phyloP scores from a whole-genome alignment of 2,329 filamentous ascomycete species.

The Trichoderma koningiopsis region DNA sequence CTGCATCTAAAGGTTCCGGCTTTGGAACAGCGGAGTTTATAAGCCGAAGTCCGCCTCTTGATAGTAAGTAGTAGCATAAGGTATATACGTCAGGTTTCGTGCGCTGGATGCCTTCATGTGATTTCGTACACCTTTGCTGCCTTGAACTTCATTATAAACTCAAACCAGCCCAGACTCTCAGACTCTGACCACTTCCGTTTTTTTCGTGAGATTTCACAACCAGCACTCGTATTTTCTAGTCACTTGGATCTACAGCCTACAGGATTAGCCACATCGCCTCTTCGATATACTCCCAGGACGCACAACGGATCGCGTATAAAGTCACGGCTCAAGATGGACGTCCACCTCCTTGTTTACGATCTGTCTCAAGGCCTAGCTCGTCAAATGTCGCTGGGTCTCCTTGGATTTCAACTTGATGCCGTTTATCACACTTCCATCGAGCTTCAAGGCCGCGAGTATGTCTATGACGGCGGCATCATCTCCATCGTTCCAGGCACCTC shows the following conservation, averaged over 20 bases:
- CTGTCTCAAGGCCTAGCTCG: slow-evolving; percentile 64
- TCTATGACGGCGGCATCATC: slow-evolving; percentile 87
- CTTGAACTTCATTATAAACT: slow-evolving; percentile 10
- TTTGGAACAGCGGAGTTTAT: slow-evolving; percentile 9
- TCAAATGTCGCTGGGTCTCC: slow-evolving; percentile 55
- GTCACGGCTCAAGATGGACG: slow-evolving; percentile 60
- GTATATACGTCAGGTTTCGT: background rate
- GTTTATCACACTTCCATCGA: slow-evolving; percentile 95
- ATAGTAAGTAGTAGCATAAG: background rate
- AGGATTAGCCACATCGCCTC: background rate
- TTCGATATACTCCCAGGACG: background rate
- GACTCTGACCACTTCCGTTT: background rate
- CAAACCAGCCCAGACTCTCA: background rate
- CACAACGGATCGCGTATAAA: background rate
- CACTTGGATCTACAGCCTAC: background rate
- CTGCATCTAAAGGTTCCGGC: background rate
- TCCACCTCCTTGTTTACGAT: slow-evolving; percentile 78
- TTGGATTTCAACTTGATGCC: slow-evolving; percentile 74
- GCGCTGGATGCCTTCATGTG: slow-evolving; percentile 15
- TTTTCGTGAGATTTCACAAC: background rate
- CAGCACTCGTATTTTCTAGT: background rate
- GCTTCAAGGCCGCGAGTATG: slow-evolving; percentile 81
- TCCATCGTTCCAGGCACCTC: slow-evolving; percentile 78
- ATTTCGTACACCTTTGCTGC: slow-evolving; percentile 25
- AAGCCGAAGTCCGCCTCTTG: slow-evolving; percentile 5